Percentiles rank a stretch among this genome's conserved stretches.
Conservation (phyloP, 768 basidiomycete genomes). For the Russula compacta region DNA sequence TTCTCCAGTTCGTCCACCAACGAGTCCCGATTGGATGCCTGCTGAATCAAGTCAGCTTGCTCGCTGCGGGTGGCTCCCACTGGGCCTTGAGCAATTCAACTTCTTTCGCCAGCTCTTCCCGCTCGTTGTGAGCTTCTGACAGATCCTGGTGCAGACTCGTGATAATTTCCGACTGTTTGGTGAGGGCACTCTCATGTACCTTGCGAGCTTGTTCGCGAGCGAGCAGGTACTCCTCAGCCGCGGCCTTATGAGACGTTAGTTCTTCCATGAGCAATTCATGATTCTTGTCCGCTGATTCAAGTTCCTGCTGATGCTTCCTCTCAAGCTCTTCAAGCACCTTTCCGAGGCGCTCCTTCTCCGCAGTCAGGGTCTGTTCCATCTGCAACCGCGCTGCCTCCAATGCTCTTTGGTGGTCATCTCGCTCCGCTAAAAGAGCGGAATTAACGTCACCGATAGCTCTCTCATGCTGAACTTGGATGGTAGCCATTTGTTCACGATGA, state of each 20-base stretch:
- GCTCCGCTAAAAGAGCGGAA: conserved; percentile 31
- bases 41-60: conserved; percentile 55
- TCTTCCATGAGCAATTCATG: conserved; percentile 39
- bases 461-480: conserved; percentile 7
- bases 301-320: conserved; percentile 39
- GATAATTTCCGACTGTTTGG: conserved; percentile 42
- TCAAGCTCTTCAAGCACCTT: conserved; percentile 42
- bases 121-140: conserved; percentile 30
- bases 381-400: conserved; percentile 32
- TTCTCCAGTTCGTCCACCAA: conserved; percentile 67
- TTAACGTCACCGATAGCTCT: conserved; percentile 29
- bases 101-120: conserved; percentile 35
- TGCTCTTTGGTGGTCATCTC: conserved; percentile 28
- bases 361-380: conserved; percentile 29
- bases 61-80: conserved; percentile 44
- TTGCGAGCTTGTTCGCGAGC: conserved; percentile 28
- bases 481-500: conserved; percentile 1
- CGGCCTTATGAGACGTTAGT: conserved; percentile 41
- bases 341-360: conserved; percentile 41
- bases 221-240: conserved; percentile 33
- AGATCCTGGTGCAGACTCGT: conserved; percentile 44
- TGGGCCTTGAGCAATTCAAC: conserved; percentile 46
- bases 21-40: conserved; percentile 67
- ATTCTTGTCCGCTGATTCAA: conserved; percentile 32
- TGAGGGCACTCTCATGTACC: conserved; percentile 35